Evolutionary conservation across 805 yeast species (phyloP).

Genomic region (Teunomyces aglyptinius): DNA sequence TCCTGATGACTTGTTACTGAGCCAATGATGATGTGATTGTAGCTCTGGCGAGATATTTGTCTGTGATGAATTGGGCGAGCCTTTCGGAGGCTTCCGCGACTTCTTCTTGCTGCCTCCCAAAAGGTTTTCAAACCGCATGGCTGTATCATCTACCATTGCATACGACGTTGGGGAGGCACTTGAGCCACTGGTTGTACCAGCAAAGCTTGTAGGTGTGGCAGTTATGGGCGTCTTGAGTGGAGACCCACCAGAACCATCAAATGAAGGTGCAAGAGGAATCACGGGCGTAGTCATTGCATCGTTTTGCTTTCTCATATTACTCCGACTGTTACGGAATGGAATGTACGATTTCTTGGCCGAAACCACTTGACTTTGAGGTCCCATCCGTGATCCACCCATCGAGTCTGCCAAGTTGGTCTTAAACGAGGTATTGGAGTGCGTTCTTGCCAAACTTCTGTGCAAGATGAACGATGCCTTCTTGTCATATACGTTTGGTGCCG

Average conservation of each 20-base stretch:
- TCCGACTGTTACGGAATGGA: conserved; percentile 38
- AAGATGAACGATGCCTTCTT: conserved; percentile 75
- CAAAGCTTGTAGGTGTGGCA: conserved; percentile 9
- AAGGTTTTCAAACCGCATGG: conserved; percentile 25
- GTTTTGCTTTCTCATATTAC: conserved; percentile 12
- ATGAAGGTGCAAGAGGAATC: conserved; percentile 18
- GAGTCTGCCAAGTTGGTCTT: conserved; percentile 74
- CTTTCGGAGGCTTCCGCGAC: conserved; percentile 14
- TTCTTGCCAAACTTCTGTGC: conserved; percentile 68
- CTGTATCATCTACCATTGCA: conserved; percentile 10
- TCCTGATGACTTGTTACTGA: conserved; percentile 2
- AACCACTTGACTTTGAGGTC: conserved; percentile 11
- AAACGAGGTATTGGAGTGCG: conserved; percentile 75
- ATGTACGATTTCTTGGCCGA: conserved; percentile 35
- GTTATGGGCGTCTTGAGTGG: conserved; percentile 9
- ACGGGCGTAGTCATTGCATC: conserved; percentile 19
- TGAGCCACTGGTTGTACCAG: neutral
- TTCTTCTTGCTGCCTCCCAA: conserved; percentile 27
- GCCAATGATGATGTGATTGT: conserved; percentile 11
- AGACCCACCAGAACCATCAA: conserved; percentile 14
- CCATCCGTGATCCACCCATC: conserved; percentile 25
- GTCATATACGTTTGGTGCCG: conserved; percentile 77
- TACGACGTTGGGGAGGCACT: neutral
- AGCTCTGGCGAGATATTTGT: conserved; percentile 15
- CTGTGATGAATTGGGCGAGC: conserved; percentile 14